Percentiles rank a stretch among this genome's conserved stretches.
These are phyloP conservation scores for Gynandropsis gynandra DNA, from an alignment of 345 rosid species.

Conservation along the genomic window DNA sequence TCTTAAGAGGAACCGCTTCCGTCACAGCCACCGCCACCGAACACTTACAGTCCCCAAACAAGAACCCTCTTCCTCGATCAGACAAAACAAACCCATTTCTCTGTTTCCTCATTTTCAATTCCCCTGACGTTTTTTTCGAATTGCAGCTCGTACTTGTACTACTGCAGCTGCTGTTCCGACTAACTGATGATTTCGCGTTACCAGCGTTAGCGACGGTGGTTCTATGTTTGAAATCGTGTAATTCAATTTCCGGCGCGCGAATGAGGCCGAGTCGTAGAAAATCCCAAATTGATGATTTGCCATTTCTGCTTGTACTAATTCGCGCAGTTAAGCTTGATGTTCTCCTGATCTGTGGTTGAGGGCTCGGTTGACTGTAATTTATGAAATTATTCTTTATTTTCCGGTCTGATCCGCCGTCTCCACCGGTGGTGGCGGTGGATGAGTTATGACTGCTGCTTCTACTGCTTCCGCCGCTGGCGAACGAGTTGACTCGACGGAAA, in stretches of 20 bases:
- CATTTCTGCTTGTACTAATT: slow-evolving; percentile 25
- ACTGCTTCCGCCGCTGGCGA: slow-evolving; percentile 36
- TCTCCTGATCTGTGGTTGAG: slow-evolving; percentile 58
- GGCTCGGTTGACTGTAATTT: slow-evolving; percentile 51
- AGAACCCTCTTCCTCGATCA: slow-evolving; percentile 31
- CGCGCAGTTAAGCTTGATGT: slow-evolving; percentile 31
- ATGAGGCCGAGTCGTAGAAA: slow-evolving; percentile 58
- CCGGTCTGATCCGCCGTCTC: slow-evolving; percentile 24
- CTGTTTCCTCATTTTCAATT: neutral
- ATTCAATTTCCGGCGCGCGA: slow-evolving; percentile 71
- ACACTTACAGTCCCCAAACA: slow-evolving; percentile 56
- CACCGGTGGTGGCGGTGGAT: slow-evolving; percentile 1
- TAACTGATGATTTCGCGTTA: slow-evolving; percentile 34
- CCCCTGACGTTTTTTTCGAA: slow-evolving; percentile 20
- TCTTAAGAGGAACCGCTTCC: slow-evolving; percentile 25
- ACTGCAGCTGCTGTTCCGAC: slow-evolving; percentile 50
- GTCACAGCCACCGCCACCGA: slow-evolving; percentile 42
- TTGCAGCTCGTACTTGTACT: slow-evolving; percentile 38
- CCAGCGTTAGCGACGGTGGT: slow-evolving; percentile 17
- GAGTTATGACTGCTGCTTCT: slow-evolving; percentile 28
- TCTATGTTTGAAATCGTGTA: slow-evolving; percentile 43
- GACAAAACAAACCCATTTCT: slow-evolving; percentile 23
- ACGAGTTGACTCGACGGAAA: slow-evolving; percentile 14
- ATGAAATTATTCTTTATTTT: slow-evolving; percentile 40
- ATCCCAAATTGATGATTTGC: slow-evolving; percentile 62